Evolutionary conservation across 352 stramenopile genomes (phyloP), one percentile per base, ranked within the genome.

Genomic region (Globisporangium canariense): DNA sequence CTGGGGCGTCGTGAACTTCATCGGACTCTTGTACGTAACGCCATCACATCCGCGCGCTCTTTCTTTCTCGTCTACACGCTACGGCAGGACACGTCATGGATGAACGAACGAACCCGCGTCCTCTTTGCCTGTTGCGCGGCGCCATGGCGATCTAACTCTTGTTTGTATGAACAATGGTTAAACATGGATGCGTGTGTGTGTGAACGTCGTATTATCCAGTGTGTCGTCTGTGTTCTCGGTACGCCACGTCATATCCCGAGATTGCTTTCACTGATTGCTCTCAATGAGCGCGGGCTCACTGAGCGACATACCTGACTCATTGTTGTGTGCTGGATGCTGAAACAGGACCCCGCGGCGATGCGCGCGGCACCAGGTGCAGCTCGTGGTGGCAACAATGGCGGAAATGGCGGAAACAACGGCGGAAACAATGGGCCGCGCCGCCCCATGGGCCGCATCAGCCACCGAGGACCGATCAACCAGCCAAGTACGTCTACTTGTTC

Each of bases 1-100:
- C 63, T 93, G 84, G 84, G 77, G 80, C 32, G 68, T 85, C 50
- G 58, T 91, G 36, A 87, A 89, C 80, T 85, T 93, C 49, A 66
- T 93, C 1, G 81, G 83, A 32, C 74, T 93, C 58, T 91, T 93
- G 84, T 93, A 77, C 62, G 83, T 83, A 10, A n/a, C 28, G 0
- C 9, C 7, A 6, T 28, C 11, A 32, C 20, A 28, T 28, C 25
- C 1, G 46, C 16, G 13, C 34, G 16, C 41, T 57, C 50, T 18
- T 36, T 52, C 10, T 36, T 14, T 22, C 30, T 43, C 28, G 41
- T 8, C 34, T 41, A 7, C 16, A 50, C 18, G 43, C 25, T 1
- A 28, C 30, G 25, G 25, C 25, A 40, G 9, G 4, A 30, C 8
- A n/a, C 8, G 25, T 28, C 25, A 28, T 28, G 47, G 13, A n/a